Evolutionary conservation across 2,329 filamentous ascomycete species (phyloP).

Genomic region (Chalara sp.): DNA sequence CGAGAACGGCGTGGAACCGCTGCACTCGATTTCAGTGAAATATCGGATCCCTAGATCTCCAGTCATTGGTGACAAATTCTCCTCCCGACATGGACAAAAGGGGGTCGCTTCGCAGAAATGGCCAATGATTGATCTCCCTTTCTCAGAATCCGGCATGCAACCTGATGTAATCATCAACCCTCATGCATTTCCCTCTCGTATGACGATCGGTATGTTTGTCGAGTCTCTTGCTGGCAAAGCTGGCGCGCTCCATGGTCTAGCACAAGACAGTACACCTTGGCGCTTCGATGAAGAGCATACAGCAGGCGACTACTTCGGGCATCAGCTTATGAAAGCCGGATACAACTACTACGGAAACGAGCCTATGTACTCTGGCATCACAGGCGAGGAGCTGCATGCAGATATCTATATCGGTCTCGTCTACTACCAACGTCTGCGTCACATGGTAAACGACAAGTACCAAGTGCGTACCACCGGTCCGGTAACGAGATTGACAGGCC

Average conservation of each 20-base stretch:
- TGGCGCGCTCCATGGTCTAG: slow-evolving; percentile 87
- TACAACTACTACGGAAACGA: slow-evolving; percentile 99
- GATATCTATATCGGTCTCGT: slow-evolving; percentile 97
- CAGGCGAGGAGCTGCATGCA: slow-evolving; percentile 84
- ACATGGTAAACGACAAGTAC: slow-evolving; percentile 99
- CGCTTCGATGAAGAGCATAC: slow-evolving; percentile 89
- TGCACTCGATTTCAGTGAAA: slow-evolving; percentile 87
- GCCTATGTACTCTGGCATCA: slow-evolving; percentile 97
- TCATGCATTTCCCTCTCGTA: slow-evolving; percentile 97
- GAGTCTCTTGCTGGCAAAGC: slow-evolving; percentile 95
- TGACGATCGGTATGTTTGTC: slow-evolving; percentile 99
- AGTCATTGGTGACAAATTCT: slow-evolving; percentile 98
- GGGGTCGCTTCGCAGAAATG: slow-evolving; percentile 96
- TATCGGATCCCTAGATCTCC: slow-evolving; percentile 85
- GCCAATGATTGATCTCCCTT: slow-evolving; percentile 90
- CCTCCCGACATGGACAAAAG: slow-evolving; percentile 96
- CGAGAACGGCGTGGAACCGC: slow-evolving; percentile 74
- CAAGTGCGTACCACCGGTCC: slow-evolving; percentile 95
- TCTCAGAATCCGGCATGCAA: slow-evolving; percentile 92
- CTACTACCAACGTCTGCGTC: slow-evolving; percentile 94
- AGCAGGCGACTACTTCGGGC: slow-evolving; percentile 88
- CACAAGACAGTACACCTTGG: slow-evolving; percentile 94
- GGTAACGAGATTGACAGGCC: slow-evolving; percentile 82
- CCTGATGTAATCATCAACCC: slow-evolving; percentile 99
- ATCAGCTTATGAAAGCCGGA: slow-evolving; percentile 89